These are phyloP conservation scores for Fusarium chaquense DNA, from an alignment of 2,329 filamentous ascomycete species.

Conservation along the genomic window DNA sequence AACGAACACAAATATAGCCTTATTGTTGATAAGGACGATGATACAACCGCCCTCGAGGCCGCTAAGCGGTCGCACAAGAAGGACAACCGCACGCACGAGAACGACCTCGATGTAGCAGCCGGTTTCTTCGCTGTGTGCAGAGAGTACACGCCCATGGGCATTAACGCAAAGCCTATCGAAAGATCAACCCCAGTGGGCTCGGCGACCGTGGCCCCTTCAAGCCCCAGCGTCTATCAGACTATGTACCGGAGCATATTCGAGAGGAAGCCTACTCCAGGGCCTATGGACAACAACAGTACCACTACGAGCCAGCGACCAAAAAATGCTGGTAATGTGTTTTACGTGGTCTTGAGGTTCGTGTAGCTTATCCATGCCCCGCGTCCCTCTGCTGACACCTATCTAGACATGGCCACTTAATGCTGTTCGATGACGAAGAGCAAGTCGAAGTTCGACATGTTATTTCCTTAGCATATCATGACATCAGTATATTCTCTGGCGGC, in stretches of 20 bases:
- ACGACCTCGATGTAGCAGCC: conserved; percentile 82
- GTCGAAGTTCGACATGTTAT: conserved; percentile 97
- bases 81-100: conserved; percentile 66
- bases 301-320: conserved; percentile 66
- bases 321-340: conserved; percentile 88
- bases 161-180: conserved; percentile 93
- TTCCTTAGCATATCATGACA: conserved; percentile 86
- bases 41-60: conserved; percentile 72
- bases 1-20: conserved; percentile 49
- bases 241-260: conserved; percentile 99
- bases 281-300: conserved; percentile 62
- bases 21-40: conserved; percentile 71
- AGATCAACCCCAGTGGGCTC: conserved; percentile 83
- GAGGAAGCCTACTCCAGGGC: conserved; percentile 68
- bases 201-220: conserved; percentile 78
- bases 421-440: conserved; percentile 96
- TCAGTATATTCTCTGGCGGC: conserved; percentile 86
- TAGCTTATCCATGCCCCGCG: background rate
- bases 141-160: conserved; percentile 90
- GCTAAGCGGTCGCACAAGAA: conserved; percentile 70
- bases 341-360: conserved; percentile 79
- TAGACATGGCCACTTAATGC: conserved; percentile 94
- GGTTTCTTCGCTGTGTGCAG: conserved; percentile 96
- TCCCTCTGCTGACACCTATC: conserved; percentile 22
- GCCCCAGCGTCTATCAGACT: conserved; percentile 95